Percentiles rank a stretch among this genome's conserved stretches.
These are phyloP conservation scores for Fusarium newnesense DNA, from an alignment of 2,329 filamentous ascomycete genomes.

Conservation along the genomic window DNA sequence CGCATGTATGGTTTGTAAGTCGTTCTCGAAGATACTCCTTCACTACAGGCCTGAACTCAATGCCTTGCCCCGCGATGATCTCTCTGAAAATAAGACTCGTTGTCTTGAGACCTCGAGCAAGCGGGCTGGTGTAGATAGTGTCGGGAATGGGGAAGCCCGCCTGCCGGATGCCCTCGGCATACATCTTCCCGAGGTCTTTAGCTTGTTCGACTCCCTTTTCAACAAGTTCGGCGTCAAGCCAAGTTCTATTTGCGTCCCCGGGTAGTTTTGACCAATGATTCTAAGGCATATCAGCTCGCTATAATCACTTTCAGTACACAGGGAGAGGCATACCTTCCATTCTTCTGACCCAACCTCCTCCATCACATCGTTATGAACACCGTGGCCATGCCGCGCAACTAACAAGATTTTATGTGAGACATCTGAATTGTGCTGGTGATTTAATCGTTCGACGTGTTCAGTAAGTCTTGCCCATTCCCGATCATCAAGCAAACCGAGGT, in stretches of 20 bases:
- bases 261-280: not conserved
- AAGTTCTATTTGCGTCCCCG: not conserved
- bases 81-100: not conserved
- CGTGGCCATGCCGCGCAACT: not conserved
- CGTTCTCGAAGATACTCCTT: not conserved
- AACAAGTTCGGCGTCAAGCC: not conserved
- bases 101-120: not conserved
- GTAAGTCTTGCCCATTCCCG: not conserved
- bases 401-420: not conserved
- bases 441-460: not conserved
- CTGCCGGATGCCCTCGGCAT: not conserved
- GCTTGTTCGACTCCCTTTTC: not conserved
- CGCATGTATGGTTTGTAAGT: not conserved
- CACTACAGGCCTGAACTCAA: not conserved
- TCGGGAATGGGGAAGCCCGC: not conserved
- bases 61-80: accelerated
- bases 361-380: not conserved
- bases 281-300: not conserved
- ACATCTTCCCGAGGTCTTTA: not conserved
- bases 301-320: accelerated
- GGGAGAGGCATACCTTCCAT: not conserved
- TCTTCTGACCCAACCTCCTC: not conserved
- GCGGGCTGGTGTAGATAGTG: not conserved
- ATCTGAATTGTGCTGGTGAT: accelerated
- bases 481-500: not conserved